phyloP scores from a whole-genome alignment of 768 basidiomycete species.

The Chalciporus sphaerocephalus region DNA sequence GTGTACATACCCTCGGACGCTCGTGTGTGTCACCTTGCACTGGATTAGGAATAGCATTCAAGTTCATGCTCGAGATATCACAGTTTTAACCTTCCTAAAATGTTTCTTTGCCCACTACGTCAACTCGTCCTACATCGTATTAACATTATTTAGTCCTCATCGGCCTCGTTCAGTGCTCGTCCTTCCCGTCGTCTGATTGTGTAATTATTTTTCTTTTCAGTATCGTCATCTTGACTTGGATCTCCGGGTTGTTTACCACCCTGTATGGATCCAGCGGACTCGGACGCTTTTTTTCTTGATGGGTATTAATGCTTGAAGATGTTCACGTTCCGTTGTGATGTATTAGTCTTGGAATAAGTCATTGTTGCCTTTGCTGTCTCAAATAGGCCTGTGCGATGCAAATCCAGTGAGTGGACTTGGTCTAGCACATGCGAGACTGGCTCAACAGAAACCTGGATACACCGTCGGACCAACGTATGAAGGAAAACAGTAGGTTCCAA shows the following conservation, averaged over 20 bases:
- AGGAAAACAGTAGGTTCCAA: too few species aligned
- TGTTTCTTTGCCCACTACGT: not conserved
- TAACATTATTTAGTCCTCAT: not conserved
- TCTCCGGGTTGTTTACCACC: not conserved
- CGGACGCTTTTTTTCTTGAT: not conserved
- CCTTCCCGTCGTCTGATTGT: not conserved
- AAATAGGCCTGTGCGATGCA: too few species aligned
- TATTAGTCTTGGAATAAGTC: not conserved
- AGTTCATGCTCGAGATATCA: not conserved
- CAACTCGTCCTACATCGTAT: not conserved
- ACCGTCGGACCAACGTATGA: too few species aligned
- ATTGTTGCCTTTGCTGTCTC: too few species aligned
- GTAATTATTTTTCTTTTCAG: not conserved
- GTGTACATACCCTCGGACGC: slow-evolving; percentile 4
- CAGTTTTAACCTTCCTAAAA: slow-evolving; percentile 2
- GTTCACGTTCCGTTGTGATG: not conserved
- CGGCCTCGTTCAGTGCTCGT: not conserved
- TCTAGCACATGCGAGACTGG: too few species aligned
- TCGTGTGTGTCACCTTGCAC: not conserved
- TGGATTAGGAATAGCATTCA: slow-evolving; percentile 1
- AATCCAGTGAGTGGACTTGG: too few species aligned
- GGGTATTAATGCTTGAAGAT: not conserved
- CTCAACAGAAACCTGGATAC: too few species aligned
- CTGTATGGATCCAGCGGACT: not conserved
- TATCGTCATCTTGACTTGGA: not conserved